phyloP scores from a whole-genome alignment of 1,139 yeast genomes.

The Blastobotrys illinoisensis region DNA sequence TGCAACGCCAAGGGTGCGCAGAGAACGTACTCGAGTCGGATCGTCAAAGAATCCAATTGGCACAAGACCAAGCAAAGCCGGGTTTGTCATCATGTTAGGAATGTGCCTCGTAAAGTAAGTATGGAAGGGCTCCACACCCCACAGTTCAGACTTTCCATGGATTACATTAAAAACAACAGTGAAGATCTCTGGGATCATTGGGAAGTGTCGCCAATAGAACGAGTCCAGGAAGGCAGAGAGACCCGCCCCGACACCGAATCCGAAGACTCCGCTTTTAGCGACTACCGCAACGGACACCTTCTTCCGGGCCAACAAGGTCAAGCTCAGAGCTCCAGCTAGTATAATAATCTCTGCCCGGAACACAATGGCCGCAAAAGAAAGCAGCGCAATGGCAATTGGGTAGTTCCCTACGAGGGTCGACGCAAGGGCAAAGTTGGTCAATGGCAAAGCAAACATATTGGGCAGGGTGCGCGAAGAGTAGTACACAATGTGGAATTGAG shows the following conservation, averaged over 20 bases:
- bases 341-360: constrained; percentile 71
- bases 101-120: constrained; percentile 62
- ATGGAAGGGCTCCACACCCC: constrained; percentile 79
- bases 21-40: constrained; percentile 29
- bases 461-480: constrained; percentile 82
- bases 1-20: constrained; percentile 42
- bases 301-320: constrained; percentile 33
- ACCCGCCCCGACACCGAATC: constrained; percentile 49
- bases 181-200: constrained; percentile 62
- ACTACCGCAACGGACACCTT: constrained; percentile 40
- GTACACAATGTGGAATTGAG: constrained; percentile 76
- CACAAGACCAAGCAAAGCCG: constrained; percentile 48
- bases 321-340: constrained; percentile 44
- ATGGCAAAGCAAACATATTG: constrained; percentile 76
- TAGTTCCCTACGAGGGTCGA: constrained; percentile 47
- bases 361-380: constrained; percentile 60
- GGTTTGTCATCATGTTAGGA: constrained; percentile 53
- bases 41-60: constrained; percentile 39
- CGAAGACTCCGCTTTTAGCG: constrained; percentile 43
- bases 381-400: constrained; percentile 47
- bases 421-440: constrained; percentile 54
- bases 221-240: constrained; percentile 58
- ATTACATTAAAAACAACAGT: constrained; percentile 71
- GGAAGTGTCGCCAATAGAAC: constrained; percentile 56
- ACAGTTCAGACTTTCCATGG: constrained; percentile 61